phyloP scores from a whole-genome alignment of 2,329 filamentous ascomycete species.

The Lasiodiplodia sp. region DNA sequence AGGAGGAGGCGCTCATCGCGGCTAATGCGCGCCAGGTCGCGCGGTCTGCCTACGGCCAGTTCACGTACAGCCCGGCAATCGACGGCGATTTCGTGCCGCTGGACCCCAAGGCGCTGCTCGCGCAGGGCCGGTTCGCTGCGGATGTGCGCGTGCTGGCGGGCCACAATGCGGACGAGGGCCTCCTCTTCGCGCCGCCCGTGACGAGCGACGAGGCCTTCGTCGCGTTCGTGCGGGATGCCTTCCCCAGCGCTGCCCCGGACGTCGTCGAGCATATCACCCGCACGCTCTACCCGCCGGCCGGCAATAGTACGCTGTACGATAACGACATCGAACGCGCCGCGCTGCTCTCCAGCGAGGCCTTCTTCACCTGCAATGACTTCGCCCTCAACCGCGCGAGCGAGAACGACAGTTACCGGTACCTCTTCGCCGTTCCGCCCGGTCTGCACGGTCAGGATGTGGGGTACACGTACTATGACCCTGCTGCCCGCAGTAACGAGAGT shows the following conservation, averaged over 20 bases:
- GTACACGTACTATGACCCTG: slow-evolving; percentile 60
- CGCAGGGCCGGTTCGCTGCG: slow-evolving; percentile 33
- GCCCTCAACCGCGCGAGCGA: slow-evolving; percentile 55
- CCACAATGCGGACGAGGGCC: slow-evolving; percentile 55
- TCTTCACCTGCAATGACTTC: slow-evolving; percentile 61
- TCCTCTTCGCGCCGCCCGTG: slow-evolving; percentile 39
- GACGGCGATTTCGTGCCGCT: slow-evolving; percentile 4
- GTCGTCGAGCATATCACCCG: slow-evolving; percentile 52
- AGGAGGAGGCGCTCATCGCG: not conserved
- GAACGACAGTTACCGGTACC: slow-evolving; percentile 58
- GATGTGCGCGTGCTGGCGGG: slow-evolving; percentile 41
- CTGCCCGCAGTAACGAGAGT: slow-evolving; percentile 14
- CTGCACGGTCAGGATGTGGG: slow-evolving; percentile 61
- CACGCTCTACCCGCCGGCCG: slow-evolving; percentile 57
- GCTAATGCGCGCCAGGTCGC: not conserved
- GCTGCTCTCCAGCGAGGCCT: slow-evolving; percentile 53
- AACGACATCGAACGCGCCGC: slow-evolving; percentile 52
- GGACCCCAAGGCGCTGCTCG: not conserved
- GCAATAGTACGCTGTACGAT: slow-evolving; percentile 53
- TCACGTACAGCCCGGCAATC: not conserved
- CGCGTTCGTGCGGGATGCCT: slow-evolving; percentile 36
- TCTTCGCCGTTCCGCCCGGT: slow-evolving; percentile 61
- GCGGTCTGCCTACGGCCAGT: not conserved
- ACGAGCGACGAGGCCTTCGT: slow-evolving; percentile 34
- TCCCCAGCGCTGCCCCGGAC: slow-evolving; percentile 42